Evolutionary conservation across 106 monocot species (phyloP).

Genomic region (Apostasia ramifera): DNA sequence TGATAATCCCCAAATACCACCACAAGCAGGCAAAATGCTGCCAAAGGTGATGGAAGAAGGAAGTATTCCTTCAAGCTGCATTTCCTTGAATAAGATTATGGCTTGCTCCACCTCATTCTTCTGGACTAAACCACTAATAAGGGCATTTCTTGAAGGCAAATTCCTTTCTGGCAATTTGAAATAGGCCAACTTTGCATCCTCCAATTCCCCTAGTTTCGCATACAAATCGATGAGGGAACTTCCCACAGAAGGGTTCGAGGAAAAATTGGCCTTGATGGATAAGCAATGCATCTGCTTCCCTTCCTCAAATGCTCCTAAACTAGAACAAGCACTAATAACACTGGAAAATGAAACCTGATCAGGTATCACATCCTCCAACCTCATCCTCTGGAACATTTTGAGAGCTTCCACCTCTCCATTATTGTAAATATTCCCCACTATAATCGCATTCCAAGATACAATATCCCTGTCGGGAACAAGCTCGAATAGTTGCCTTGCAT

Average conservation of each 20-base stretch:
- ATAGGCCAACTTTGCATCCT: slow-evolving; percentile 32
- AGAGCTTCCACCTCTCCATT: slow-evolving; percentile 36
- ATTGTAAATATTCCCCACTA: slow-evolving; percentile 35
- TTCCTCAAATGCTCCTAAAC: slow-evolving; percentile 20
- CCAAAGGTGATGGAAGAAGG: slow-evolving; percentile 49
- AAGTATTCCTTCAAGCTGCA: slow-evolving; percentile 30
- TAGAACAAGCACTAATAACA: slow-evolving; percentile 39
- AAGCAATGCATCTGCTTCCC: slow-evolving; percentile 61
- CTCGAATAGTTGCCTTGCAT: slow-evolving; percentile 40
- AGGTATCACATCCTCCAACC: slow-evolving; percentile 16
- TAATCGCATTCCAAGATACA: slow-evolving; percentile 70
- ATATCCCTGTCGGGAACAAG: slow-evolving; percentile 30
- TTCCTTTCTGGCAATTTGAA: slow-evolving; percentile 29
- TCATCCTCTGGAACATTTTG: slow-evolving; percentile 34
- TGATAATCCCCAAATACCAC: slow-evolving; percentile 8
- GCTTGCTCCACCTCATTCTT: slow-evolving; percentile 43
- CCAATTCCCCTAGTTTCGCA: slow-evolving; percentile 36
- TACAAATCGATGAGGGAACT: slow-evolving; percentile 69
- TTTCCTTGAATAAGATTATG: slow-evolving; percentile 27
- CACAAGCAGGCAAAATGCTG: slow-evolving; percentile 49
- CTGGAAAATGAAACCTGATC: slow-evolving; percentile 48
- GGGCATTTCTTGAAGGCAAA: slow-evolving; percentile 47
- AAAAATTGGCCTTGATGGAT: slow-evolving; percentile 37
- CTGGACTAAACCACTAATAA: slow-evolving; percentile 46
- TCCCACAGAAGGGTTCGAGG: slow-evolving; percentile 36